Evolutionary conservation across 1,139 yeast species (phyloP).

Genomic region (Meyerozyma elateridarum): DNA sequence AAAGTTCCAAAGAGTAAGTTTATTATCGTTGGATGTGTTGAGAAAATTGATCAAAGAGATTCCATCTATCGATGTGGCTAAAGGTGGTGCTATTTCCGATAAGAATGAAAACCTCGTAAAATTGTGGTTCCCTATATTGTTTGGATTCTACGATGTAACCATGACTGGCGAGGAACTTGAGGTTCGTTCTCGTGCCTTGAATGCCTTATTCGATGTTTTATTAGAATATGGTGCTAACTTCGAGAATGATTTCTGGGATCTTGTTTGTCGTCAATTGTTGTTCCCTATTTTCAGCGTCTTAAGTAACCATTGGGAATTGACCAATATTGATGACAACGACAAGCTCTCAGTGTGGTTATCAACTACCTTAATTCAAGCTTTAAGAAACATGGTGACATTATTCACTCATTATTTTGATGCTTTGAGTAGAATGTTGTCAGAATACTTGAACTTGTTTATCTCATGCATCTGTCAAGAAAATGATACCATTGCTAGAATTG

Average conservation of each 20-base stretch:
- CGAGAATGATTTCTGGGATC: constrained; percentile 74
- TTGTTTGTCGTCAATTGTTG: constrained; percentile 67
- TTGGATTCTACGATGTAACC: constrained; percentile 80
- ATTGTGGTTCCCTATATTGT: constrained; percentile 78
- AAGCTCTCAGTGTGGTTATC: constrained; percentile 93
- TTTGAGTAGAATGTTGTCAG: constrained; percentile 68
- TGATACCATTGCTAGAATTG: constrained; percentile 93
- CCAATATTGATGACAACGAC: constrained; percentile 63
- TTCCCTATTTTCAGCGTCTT: constrained; percentile 89
- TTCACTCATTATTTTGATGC: constrained; percentile 77
- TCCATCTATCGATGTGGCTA: constrained; percentile 33
- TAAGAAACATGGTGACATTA: constrained; percentile 80
- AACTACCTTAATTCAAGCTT: constrained; percentile 91
- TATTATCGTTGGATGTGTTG: constrained; percentile 77
- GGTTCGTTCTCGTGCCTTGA: constrained; percentile 85
- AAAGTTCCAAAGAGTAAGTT: constrained; percentile 71
- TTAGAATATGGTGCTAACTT: constrained; percentile 77
- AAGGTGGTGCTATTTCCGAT: constrained; percentile 14
- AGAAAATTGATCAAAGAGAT: constrained; percentile 58
- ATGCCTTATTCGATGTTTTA: constrained; percentile 73
- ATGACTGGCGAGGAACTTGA: constrained; percentile 94
- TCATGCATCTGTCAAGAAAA: constrained; percentile 95
- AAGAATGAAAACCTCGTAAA: constrained; percentile 39
- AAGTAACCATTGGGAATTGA: constrained; percentile 70
- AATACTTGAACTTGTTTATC: constrained; percentile 69